phyloP scores from a whole-genome alignment of 2,329 filamentous ascomycete species.

The Penicillium corylophilum region DNA sequence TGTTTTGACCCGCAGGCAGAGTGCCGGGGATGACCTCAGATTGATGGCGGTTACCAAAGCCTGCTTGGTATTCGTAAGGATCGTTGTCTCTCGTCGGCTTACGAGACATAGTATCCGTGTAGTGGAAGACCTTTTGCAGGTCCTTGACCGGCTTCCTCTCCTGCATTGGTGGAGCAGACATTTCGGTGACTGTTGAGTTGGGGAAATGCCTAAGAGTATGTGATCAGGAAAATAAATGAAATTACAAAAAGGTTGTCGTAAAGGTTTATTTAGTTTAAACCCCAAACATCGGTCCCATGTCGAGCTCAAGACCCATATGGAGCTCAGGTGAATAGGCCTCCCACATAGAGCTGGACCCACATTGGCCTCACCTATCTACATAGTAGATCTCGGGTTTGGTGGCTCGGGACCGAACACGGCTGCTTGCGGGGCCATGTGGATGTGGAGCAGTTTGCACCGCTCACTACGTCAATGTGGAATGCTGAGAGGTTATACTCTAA shows the following conservation, averaged over 20 bases:
- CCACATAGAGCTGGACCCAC: slow-evolving; percentile 13
- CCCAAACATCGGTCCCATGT: neutral
- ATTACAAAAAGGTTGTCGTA: neutral
- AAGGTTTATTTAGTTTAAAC: neutral
- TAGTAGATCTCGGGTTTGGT: neutral
- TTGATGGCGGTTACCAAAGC: slow-evolving; percentile 32
- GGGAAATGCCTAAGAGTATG: neutral
- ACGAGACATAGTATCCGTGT: slow-evolving; percentile 29
- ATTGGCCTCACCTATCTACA: slow-evolving; percentile 5
- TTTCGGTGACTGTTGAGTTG: slow-evolving; percentile 13
- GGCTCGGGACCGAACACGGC: neutral
- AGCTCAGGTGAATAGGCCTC: slow-evolving; percentile 1
- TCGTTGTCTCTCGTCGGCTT: slow-evolving; percentile 31
- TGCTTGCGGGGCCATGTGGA: slow-evolving; percentile 10
- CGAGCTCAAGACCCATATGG: slow-evolving; percentile 8
- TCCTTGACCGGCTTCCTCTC: slow-evolving; percentile 25
- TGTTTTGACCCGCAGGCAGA: slow-evolving; percentile 32
- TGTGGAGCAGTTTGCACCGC: slow-evolving; percentile 7
- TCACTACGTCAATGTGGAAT: neutral
- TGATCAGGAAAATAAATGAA: neutral
- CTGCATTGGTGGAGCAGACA: slow-evolving; percentile 25
- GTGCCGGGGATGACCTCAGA: slow-evolving; percentile 36
- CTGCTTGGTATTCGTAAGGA: slow-evolving; percentile 30
- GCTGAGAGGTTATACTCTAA: neutral
- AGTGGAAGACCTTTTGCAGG: slow-evolving; percentile 31